These are phyloP conservation scores for Schizochytrium sp. DNA, from an alignment of 108 stramenopile species.

Conservation along the genomic window DNA sequence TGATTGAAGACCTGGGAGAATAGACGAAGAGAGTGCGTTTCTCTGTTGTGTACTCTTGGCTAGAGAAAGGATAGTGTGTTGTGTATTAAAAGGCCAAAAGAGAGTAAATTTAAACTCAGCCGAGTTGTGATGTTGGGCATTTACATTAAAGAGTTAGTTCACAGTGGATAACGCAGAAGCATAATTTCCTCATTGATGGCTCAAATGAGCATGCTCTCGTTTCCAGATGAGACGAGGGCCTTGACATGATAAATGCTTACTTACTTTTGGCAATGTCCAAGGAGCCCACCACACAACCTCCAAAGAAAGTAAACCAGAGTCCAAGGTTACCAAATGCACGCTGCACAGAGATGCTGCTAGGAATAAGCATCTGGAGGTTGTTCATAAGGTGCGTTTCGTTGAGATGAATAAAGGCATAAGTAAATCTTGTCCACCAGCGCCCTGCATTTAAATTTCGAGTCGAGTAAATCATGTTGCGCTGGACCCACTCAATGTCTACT, in stretches of 20 bases:
- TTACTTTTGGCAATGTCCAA: neutral
- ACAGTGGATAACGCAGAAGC: too few relatives aligned
- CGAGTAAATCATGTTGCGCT: slow-evolving; percentile 24
- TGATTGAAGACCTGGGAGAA: neutral
- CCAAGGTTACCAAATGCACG: slow-evolving; percentile 30
- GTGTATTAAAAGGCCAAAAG: too few relatives aligned
- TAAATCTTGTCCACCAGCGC: slow-evolving; percentile 45
- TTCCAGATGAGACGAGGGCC: neutral
- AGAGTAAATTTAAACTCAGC: too few relatives aligned
- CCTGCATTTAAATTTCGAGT: slow-evolving; percentile 18
- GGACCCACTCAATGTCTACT: neutral
- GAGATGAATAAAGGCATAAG: slow-evolving; percentile 44
- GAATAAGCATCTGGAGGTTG: slow-evolving; percentile 43
- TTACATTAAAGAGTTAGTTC: too few relatives aligned
- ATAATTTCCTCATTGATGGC: too few relatives aligned
- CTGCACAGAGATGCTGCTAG: slow-evolving; percentile 47
- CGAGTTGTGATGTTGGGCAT: too few relatives aligned
- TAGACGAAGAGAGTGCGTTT: neutral
- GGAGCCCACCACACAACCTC: slow-evolving; percentile 23
- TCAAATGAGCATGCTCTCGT: too few relatives aligned
- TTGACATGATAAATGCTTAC: neutral
- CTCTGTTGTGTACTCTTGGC: neutral
- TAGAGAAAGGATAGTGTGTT: neutral
- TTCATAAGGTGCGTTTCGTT: neutral
- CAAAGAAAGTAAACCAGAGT: slow-evolving; percentile 28